A percentile compares a stretch with the other conserved stretches of the same genome.
phyloP scores from a whole-genome alignment of 176 grass and related monocot species.

The Areca catechu region DNA sequence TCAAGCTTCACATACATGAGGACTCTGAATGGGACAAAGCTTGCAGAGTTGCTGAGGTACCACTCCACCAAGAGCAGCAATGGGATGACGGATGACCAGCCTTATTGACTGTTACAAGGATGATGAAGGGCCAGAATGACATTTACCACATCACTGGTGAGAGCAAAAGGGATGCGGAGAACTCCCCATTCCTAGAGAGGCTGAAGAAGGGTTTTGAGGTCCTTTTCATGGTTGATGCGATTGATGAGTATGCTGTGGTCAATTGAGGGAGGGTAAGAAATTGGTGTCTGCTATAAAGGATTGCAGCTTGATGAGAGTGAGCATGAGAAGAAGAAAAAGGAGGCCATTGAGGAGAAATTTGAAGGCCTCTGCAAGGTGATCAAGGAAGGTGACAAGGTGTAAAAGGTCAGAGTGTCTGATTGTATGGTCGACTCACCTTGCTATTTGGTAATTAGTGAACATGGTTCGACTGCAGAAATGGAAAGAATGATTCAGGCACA shows the following conservation, averaged over 20 bases:
- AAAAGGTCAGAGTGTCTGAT: neutral
- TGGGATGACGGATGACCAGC: neutral
- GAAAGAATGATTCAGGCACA: conserved; percentile 2
- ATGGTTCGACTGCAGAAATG: neutral
- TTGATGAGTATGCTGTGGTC: conserved; percentile 9
- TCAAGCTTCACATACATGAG: conserved; percentile 6
- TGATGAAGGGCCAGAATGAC: conserved; percentile 8
- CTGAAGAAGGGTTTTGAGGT: conserved; percentile 9
- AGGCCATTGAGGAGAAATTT: conserved; percentile 2
- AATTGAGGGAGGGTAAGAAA: conserved; percentile 8
- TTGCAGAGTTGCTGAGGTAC: neutral
- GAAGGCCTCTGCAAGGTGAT: conserved; percentile 3
- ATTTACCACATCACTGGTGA: conserved; percentile 4
- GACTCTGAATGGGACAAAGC: neutral
- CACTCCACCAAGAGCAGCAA: neutral
- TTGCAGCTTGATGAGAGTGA: conserved; percentile 1
- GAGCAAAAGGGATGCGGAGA: conserved; percentile 4
- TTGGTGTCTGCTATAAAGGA: conserved; percentile 5
- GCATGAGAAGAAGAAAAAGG: conserved; percentile 7
- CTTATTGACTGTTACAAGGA: conserved; percentile 7
- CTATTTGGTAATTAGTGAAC: neutral
- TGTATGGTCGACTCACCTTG: neutral
- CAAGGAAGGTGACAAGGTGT: conserved; percentile 4
- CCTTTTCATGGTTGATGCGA: conserved; percentile 14
- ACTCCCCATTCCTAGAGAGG: conserved; percentile 4